phyloP scores from a whole-genome alignment of 768 basidiomycete genomes.

The Clavulina sp. region DNA sequence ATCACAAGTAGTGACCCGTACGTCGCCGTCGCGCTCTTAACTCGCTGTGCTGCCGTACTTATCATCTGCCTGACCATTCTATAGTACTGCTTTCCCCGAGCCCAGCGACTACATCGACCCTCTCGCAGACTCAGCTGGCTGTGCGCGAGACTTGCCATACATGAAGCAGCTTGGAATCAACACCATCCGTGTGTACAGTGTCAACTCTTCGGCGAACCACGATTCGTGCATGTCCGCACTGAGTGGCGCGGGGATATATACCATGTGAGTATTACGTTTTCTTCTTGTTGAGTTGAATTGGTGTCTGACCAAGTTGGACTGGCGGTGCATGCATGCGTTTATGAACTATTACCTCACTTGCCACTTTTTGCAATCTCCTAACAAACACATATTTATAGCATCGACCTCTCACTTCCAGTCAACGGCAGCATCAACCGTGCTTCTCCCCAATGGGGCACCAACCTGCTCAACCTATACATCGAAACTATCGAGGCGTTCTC shows the following conservation, averaged over 20 bases:
- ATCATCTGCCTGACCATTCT: neutral
- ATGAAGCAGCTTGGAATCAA: conserved; percentile 65
- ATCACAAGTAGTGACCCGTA: conserved; percentile 19
- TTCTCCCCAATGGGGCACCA: conserved; percentile 62
- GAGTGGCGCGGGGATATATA: conserved; percentile 67
- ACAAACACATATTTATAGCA: conserved; percentile 34
- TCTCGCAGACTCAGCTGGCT: conserved; percentile 45
- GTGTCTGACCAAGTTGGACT: neutral
- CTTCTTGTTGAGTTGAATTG: neutral
- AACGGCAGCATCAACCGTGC: conserved; percentile 67
- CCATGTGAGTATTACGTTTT: conserved; percentile 40
- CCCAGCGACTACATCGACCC: conserved; percentile 70
- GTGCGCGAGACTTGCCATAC: conserved; percentile 63
- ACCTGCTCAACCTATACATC: conserved; percentile 61
- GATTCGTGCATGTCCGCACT: conserved; percentile 71
- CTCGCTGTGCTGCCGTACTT: neutral
- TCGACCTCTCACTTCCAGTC: conserved; percentile 70
- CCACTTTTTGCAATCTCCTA: conserved; percentile 5
- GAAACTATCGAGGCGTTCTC: conserved; percentile 60
- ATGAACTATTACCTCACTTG: neutral
- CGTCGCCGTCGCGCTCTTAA: conserved; percentile 32
- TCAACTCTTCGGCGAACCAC: conserved; percentile 67
- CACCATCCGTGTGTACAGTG: conserved; percentile 70
- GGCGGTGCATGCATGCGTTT: neutral
- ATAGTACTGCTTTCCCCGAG: conserved; percentile 21